Base-by-base conservation (phyloP, 805 yeast genomes). In the Candida caryicola region DNA sequence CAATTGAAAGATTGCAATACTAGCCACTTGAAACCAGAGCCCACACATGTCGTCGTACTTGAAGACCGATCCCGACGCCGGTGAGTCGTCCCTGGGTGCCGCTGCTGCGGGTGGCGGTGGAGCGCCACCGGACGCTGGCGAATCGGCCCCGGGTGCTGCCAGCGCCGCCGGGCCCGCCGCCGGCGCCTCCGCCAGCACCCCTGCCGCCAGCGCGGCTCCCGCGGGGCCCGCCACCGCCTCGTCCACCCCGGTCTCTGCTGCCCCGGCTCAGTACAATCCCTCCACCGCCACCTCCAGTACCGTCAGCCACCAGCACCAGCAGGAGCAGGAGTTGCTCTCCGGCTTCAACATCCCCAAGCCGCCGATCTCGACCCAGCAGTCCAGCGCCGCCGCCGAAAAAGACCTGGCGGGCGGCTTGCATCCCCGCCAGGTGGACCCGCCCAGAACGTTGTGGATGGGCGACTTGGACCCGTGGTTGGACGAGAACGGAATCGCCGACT, bases 381-480 rank as follows among this genome's bases (percentile, higher is more conserved):
- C 62, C 35, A 57, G 57, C 26, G 52, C 46, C 9, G 66, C 66
- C 23, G 60, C 60, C 23, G 62, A 51, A 21, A 34, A 31, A 26
- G 50, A 44, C 12, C 34, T 40, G 15, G 32, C 35, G 14, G 39
- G 39, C 6, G 37, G 30, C 7, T 15, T 29, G 7, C 5, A 27
- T 17, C 17, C 49, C 8, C 39, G 45, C 3, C 49, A 49, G 13
- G 37, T 47, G 2, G 60, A 55, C n/a, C 70, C 75, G 12, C 88
- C 95, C 17, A 71, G 83, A 43, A 85, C 95, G 1, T 63, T 85
- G 23, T 85, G 95, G 95, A 85, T 85, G 95, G 95, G 95, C 8
- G 93, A 85, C 59, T 65, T 85, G 47, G 91, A 85, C 54, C 87
- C 91, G 1, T 77, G 83, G 77, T 76, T 83, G 52, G 87, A 82